phyloP scores from a whole-genome alignment of 371 early-diverging fungal species.

The Apophysomyces ossiformis region DNA sequence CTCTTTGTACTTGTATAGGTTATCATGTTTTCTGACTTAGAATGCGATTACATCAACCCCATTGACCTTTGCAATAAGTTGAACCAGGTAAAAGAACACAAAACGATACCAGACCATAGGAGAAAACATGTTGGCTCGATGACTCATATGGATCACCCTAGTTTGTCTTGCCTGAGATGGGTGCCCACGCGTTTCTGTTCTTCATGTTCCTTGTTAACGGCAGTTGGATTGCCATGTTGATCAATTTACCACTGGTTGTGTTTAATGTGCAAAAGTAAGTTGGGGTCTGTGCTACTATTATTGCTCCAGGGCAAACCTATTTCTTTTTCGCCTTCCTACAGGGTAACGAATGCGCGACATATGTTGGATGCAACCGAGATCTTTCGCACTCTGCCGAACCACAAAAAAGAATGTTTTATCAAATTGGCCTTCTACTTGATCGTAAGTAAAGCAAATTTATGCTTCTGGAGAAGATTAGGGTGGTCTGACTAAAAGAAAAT shows the following conservation, averaged over 20 bases:
- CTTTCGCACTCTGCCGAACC: conserved; percentile 86
- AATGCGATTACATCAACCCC: conserved; percentile 98
- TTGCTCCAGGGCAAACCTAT: neutral
- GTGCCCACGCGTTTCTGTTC: conserved; percentile 81
- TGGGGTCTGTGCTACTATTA: neutral
- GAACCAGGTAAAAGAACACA: conserved; percentile 76
- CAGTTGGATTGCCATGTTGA: conserved; percentile 83
- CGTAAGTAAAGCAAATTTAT: conserved; percentile 35
- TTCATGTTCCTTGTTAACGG: conserved; percentile 84
- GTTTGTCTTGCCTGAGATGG: conserved; percentile 95
- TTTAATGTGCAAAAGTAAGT: conserved; percentile 87
- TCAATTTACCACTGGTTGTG: conserved; percentile 86
- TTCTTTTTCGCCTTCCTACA: conserved; percentile 27
- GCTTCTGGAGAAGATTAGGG: neutral
- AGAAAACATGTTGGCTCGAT: neutral
- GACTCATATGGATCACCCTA: conserved; percentile 27
- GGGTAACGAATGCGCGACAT: conserved; percentile 81
- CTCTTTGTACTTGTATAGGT: conserved; percentile 57
- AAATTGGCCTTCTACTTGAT: conserved; percentile 95
- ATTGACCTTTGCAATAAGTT: conserved; percentile 96
- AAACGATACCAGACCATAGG: neutral
- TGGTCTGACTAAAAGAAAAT: neutral
- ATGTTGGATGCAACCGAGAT: conserved; percentile 97
- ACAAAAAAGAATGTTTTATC: conserved; percentile 94
- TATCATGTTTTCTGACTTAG: conserved; percentile 91